Conservation (phyloP, 148 eudicot species). For the Drosera capensis region DNA sequence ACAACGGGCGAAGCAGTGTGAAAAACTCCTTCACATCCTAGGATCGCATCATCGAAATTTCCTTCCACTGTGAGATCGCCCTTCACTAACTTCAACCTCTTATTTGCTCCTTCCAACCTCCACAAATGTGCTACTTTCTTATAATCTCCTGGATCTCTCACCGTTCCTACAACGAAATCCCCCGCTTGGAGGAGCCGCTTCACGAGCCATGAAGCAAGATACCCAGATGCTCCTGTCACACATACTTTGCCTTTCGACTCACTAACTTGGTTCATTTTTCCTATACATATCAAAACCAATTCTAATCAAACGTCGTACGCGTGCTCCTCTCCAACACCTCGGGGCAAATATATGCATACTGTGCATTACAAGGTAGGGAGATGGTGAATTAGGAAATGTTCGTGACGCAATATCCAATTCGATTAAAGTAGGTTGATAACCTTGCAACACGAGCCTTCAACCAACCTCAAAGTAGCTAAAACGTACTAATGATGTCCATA, state of each 20-base stretch:
- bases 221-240: conserved; percentile 92
- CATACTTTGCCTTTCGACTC: conserved; percentile 50
- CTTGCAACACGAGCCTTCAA: too few relatives aligned
- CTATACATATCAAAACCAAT: background rate
- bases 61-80: conserved; percentile 72
- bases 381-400: too few relatives aligned
- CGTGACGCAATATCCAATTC: too few relatives aligned
- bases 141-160: conserved; percentile 63
- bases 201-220: conserved; percentile 80
- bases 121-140: conserved; percentile 57
- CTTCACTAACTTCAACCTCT: conserved; percentile 50
- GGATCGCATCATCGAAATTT: conserved; percentile 68
- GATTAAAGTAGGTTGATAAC: too few relatives aligned
- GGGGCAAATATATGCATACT: too few relatives aligned
- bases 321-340: too few relatives aligned
- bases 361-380: too few relatives aligned
- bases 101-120: conserved; percentile 80
- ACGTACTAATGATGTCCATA: too few relatives aligned
- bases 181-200: conserved; percentile 62
- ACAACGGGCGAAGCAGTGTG: conserved; percentile 88
- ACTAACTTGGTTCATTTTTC: conserved; percentile 14
- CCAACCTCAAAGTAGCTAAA: too few relatives aligned
- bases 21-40: conserved; percentile 77
- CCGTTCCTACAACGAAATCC: conserved; percentile 69
- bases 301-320: too few relatives aligned